Evolutionary conservation across 768 basidiomycete genomes (phyloP), one percentile per base, ranked within the genome.

Genomic region (Lepiota subincarnata): DNA sequence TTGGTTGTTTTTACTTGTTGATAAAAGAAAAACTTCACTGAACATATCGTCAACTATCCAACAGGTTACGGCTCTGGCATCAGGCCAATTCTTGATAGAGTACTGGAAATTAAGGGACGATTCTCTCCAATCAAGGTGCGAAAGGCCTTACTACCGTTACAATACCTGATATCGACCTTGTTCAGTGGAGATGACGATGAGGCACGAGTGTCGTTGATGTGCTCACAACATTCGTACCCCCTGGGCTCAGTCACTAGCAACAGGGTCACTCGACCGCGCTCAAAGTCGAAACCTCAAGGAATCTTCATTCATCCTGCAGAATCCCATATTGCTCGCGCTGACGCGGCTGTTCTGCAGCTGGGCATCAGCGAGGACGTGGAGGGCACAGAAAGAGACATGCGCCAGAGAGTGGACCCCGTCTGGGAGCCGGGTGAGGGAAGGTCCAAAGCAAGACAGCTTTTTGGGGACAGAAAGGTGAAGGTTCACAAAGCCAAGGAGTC

Each of bases 261-360:
- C 52, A 16, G 57, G 59, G 19, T 44, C 62, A 66, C 68, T 6
- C 76, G 75, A 14, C 67, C 73, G 13, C 78, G 78, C 52, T 69
- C 76, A 12, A 80, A 70, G 64, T 75, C 80, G 42, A 84, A 81
- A 60, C 82, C 84, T 2, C 77, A 77, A 10, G 68, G 63, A 35
- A 81, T 86, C 47, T 81, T 80, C 59, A 85, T 86, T 46, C 84
- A 86, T 59, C 84, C 86, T 1, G 66, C 65, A 39, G 64, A 82
- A 39, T 85, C 83, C 35, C 86, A 85, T 61, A 60, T 84, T 56
- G 83, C 83, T 5, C 82, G 85, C 34, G 85, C 85, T 2, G 84
- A 87, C 55, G 81, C 78, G 7, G 74, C 68, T n/a, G 82, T 82
- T 0, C 64, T 78, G 42, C 74, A 81, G 59, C 67, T 83, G 28